Base-by-base conservation (phyloP, 345 rosid genomes). In the Aquilaria malaccensis region DNA sequence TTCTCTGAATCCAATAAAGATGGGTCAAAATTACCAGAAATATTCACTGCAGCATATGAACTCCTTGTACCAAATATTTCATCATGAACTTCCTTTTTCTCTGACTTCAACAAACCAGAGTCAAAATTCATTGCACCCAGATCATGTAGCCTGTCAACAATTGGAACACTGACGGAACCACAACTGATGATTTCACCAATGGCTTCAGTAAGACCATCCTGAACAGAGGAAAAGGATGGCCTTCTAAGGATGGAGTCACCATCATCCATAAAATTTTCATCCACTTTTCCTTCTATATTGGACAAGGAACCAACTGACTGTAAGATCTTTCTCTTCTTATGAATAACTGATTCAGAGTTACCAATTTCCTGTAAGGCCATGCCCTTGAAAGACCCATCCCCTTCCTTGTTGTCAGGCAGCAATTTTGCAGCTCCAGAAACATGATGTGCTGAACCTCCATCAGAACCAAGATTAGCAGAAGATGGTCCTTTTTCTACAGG, bases 241-340 rank as follows among this genome's bases (percentile, higher is more conserved):
- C 55, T 52, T 52, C 13, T 37, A 3, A 13, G 15, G 33, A 50
- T n/a, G 62, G 63, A 62, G 63, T 30, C 59, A 58, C 31, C 72
- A 29, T 74, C 70, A 67, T 74, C 66, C 62, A 58, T 32, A 59
- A 52, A 59, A 65, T 56, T 55, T 51, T 61, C 72, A 64, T 61
- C 70, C 41, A 61, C 59, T 76, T 74, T 67, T 29, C 67, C 72
- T 72, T 69, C 81, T 59, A 59, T 69, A 59, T 53, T 50, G 66
- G 58, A 63, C 61, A 74, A 60, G 43, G 74, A 74, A 59, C 57
- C 69, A 59, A 49, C 29, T 60, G 79, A 67, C 50, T 79, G 68
- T 62, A 48, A 51, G 45, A 55, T 45, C 11, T 57, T 73, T 71
- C 71, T 70, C 67, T 70, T 77, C 71, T 83, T 70, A 49, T 64